phyloP scores from a whole-genome alignment of 2,329 filamentous ascomycete species.

The Diaporthe vexans region DNA sequence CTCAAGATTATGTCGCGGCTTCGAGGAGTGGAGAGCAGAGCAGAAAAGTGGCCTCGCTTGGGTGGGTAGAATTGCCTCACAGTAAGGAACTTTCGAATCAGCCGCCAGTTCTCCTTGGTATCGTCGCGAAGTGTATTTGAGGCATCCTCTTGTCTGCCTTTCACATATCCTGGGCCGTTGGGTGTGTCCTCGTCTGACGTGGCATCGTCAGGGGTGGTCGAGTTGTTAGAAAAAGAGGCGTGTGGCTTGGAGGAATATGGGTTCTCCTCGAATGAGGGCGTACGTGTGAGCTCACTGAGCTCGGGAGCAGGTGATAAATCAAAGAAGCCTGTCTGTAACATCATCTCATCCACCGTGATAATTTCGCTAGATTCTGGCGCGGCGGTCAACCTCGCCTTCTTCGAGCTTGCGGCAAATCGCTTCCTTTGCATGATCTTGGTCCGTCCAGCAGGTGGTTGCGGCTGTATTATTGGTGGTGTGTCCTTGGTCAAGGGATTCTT shows the following conservation, averaged over 20 bases:
- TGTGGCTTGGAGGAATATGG: no score
- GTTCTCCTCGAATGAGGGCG: no score
- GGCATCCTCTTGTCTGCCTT: not conserved
- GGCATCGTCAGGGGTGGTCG: no score
- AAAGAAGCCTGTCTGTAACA: not conserved
- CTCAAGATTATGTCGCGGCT: not conserved
- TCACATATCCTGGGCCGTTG: no score
- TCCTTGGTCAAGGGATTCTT: not conserved
- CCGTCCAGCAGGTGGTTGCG: not conserved
- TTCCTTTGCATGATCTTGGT: not conserved
- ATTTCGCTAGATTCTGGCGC: not conserved
- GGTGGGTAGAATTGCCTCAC: not conserved
- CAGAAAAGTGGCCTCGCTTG: not conserved
- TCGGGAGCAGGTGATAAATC: not conserved
- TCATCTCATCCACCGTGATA: conserved; percentile 29
- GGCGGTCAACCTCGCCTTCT: not conserved
- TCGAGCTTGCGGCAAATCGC: not conserved
- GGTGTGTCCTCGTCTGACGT: no score
- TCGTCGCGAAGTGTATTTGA: not conserved
- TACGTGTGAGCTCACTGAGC: not conserved
- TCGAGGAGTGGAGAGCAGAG: conserved; percentile 10
- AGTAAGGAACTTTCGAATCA: not conserved
- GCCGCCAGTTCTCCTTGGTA: conserved; percentile 17
- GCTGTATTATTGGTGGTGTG: not conserved
- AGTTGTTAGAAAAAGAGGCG: not conserved